Conservation (phyloP, 2,329 filamentous ascomycete species). For the Aspergillus caelatus region DNA sequence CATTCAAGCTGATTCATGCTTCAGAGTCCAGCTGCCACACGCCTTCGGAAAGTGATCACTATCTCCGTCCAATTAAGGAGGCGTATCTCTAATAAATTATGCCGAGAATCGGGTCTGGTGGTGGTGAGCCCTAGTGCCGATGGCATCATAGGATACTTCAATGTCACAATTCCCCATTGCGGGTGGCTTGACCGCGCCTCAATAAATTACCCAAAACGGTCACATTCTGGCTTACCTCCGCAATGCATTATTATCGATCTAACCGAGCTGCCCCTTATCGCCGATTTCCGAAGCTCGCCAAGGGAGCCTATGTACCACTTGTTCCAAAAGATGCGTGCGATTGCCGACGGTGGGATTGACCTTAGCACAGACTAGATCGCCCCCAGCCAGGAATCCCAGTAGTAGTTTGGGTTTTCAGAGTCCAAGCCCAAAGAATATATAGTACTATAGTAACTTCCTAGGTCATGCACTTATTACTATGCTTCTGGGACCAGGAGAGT, state of each 20-base stretch:
- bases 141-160: not conserved
- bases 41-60: not conserved
- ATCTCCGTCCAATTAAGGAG: not conserved
- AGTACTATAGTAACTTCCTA: not conserved
- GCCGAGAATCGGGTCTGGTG: not conserved
- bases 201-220: not conserved
- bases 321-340: not conserved
- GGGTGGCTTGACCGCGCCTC: not conserved
- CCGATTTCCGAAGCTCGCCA: not conserved
- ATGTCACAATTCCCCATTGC: not conserved
- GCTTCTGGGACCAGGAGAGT: not conserved
- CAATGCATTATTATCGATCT: not conserved
- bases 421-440: not conserved
- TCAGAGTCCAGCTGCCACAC: not conserved
- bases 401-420: not conserved
- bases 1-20: not conserved
- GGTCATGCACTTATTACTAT: not conserved
- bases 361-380: not conserved
- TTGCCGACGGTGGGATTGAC: not conserved
- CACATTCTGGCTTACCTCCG: not conserved
- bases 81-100: not conserved
- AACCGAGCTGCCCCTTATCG: not conserved
- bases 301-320: not conserved
- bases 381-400: not conserved
- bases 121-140: not conserved